These are phyloP conservation scores for Botrytis squamosa DNA, from an alignment of 2,329 filamentous ascomycete genomes.

Conservation along the genomic window DNA sequence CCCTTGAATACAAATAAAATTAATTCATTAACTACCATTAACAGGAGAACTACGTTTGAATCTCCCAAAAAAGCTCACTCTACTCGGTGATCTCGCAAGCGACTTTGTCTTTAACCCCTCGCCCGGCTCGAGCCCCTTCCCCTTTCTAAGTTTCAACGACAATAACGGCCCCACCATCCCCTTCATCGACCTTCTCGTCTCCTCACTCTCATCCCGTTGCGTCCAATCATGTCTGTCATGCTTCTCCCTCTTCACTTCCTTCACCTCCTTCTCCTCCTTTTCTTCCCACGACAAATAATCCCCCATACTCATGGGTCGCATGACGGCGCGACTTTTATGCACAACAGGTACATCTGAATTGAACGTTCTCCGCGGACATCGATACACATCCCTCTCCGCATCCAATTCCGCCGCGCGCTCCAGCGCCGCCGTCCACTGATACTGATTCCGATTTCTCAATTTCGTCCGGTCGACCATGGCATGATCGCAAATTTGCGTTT, in stretches of 20 bases:
- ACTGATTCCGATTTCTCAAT: constrained; percentile 45
- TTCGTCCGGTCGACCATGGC: constrained; percentile 41
- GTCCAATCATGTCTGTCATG: constrained; percentile 51
- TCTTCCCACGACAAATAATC: constrained; percentile 31
- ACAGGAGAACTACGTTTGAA: constrained; percentile 35
- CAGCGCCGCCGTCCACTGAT: constrained; percentile 44
- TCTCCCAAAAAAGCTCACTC: constrained; percentile 32
- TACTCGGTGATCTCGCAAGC: constrained; percentile 10
- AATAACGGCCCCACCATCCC: constrained; percentile 37
- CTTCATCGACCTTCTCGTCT: constrained; percentile 30
- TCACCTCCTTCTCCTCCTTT: constrained; percentile 18
- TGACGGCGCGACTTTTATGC: constrained; percentile 5
- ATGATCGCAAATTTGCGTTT: constrained; percentile 32
- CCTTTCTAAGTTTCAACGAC: constrained; percentile 47
- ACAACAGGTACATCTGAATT: constrained; percentile 12
- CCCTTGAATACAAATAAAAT: constrained; percentile 11
- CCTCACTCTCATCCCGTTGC: constrained; percentile 51
- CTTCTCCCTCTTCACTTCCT: constrained; percentile 4
- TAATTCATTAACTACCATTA: constrained; percentile 25
- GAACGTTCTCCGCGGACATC: constrained; percentile 40
- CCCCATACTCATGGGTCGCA: constrained; percentile 31
- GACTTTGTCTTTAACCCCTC: background rate
- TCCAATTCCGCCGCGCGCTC: constrained; percentile 42
- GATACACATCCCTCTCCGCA: constrained; percentile 34
- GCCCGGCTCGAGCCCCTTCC: constrained; percentile 25